Evolutionary conservation across 345 rosid genomes (phyloP), one percentile per base, ranked within the genome.

Genomic region (Moringa oleifera): DNA sequence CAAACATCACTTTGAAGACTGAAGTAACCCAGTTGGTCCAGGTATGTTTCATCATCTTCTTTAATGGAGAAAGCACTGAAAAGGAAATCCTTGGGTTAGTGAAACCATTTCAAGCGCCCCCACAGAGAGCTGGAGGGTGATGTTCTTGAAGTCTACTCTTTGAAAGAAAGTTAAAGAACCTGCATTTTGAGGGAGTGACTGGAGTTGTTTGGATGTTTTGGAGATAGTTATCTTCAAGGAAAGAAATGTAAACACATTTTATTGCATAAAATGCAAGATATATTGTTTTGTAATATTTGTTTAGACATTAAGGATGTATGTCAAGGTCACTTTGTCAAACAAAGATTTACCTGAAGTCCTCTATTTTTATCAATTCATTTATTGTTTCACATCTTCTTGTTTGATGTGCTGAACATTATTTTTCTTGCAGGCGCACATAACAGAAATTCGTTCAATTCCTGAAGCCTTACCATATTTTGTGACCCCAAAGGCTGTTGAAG

Each of bases 381-480:
- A 68, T 49, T 59, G 33, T 66, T 20, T 20, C 61, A 57, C 55
- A 41, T 41, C 53, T n/a, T 18, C 33, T 63, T 64, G 64, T 23
- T 49, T 72, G 23, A 37, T 53, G 37, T 7, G 47, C 47, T 41
- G 16, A 4, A 51, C 66, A 11, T 47, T 51, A 22, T 63, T 63
- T 70, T 47, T 57, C 65, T 61, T 79, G 84, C 91, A 95, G 99
- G 72, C 84, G 20, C 75, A 85, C 76, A 87, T 91, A 71, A 62
- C 80, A 67, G 93, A 88, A 25, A 76, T 95, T 36, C 95, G 89
- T 66, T 73, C 83, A 67, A 84, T 95, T 66, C 91, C 99, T 23
- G 95, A 95, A 81, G 97, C 99, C 63, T 80, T 95, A 79, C 99
- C 99, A 12, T 91, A 81, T 73, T 84, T 95, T 83, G 96, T 95